phyloP scores from a whole-genome alignment of 345 rosid species.

The Barbarea vulgaris region DNA sequence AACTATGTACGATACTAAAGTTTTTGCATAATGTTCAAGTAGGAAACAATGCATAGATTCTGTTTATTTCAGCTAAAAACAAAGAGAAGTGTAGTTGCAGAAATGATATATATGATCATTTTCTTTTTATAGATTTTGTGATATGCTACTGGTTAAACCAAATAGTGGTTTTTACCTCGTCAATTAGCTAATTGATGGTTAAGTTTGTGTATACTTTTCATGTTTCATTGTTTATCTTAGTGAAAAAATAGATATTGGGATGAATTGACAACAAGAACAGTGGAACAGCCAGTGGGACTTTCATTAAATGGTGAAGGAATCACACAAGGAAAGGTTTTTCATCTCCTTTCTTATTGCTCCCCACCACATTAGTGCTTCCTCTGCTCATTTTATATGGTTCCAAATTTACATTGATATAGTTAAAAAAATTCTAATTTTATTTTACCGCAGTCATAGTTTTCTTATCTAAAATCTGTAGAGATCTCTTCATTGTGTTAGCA shows the following conservation, averaged over 20 bases:
- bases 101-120: neutral
- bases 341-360: constrained; percentile 38
- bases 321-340: constrained; percentile 38
- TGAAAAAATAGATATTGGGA: constrained; percentile 26
- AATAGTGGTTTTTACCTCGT: constrained; percentile 12
- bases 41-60: neutral
- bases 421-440: neutral
- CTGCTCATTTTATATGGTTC: constrained; percentile 17
- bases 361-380: constrained; percentile 28
- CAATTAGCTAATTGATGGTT: constrained; percentile 17
- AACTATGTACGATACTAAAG: constrained; percentile 24
- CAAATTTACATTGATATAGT: neutral
- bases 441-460: neutral
- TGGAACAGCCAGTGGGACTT: constrained; percentile 38
- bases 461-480: neutral
- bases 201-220: constrained; percentile 28
- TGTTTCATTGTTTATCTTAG: constrained; percentile 33
- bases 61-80: neutral
- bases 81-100: constrained; percentile 2
- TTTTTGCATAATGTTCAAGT: neutral
- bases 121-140: neutral
- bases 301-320: constrained; percentile 39
- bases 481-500: constrained; percentile 4
- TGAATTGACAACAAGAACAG: constrained; percentile 31
- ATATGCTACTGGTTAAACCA: neutral